These are phyloP conservation scores for Kentomonas sorsogonicus DNA, from an alignment of 208 protist species.

Conservation along the genomic window DNA sequence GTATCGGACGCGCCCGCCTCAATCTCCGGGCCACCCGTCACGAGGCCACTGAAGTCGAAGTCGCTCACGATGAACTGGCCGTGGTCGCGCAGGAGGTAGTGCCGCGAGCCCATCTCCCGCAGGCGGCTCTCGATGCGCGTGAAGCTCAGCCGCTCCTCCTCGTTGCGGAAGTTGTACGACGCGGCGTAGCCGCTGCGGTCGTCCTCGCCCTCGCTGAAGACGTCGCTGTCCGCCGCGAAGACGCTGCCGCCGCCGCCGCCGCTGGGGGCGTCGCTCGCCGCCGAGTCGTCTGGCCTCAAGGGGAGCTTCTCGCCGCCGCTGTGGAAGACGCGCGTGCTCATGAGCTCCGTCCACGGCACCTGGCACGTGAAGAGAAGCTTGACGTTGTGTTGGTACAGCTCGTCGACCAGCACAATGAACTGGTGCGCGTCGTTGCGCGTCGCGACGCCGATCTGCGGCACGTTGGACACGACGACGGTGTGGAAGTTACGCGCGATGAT, in stretches of 20 bases:
- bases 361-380: slow-evolving; percentile 77
- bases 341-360: slow-evolving; percentile 62
- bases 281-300: slow-evolving; percentile 2
- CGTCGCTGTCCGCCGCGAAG: slow-evolving; percentile 9
- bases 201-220: slow-evolving; percentile 79
- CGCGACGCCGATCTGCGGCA: slow-evolving; percentile 59
- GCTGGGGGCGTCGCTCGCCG: slow-evolving; percentile 1
- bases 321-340: slow-evolving; percentile 17
- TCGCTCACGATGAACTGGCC: slow-evolving; percentile 59
- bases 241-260: background rate
- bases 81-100: slow-evolving; percentile 71
- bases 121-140: slow-evolving; percentile 67
- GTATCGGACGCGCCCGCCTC: no score
- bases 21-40: no score
- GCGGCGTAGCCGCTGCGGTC: slow-evolving; percentile 67
- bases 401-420: slow-evolving; percentile 84
- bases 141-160: slow-evolving; percentile 77
- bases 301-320: slow-evolving; percentile 6
- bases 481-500: slow-evolving; percentile 65
- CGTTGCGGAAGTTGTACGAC: slow-evolving; percentile 57
- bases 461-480: slow-evolving; percentile 74
- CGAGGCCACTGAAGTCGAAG: slow-evolving; percentile 51
- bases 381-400: slow-evolving; percentile 87
- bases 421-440: slow-evolving; percentile 69
- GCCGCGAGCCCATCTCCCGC: slow-evolving; percentile 65